A percentile compares a stretch with the other conserved stretches of the same genome.
These are phyloP conservation scores for Glarea lozoyensis DNA, from an alignment of 495 filamentous ascomycete genomes.

Conservation along the genomic window DNA sequence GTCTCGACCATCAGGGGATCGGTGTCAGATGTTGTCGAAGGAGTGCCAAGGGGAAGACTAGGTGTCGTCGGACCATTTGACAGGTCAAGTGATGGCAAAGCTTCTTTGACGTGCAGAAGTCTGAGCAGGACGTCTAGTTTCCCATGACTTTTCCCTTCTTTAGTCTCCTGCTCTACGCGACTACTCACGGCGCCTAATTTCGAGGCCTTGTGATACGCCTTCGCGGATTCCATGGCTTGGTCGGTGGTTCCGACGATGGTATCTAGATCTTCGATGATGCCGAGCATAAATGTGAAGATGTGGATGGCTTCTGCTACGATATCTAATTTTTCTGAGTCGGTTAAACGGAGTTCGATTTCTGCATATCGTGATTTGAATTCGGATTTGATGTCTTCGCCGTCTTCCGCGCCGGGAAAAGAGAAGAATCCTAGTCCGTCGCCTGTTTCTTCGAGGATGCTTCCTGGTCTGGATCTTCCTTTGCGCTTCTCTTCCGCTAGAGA, in stretches of 20 bases:
- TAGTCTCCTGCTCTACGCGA: conserved; percentile 3
- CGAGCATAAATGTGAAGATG: conserved; percentile 32
- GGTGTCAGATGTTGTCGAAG: no score
- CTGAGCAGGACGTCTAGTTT: no score
- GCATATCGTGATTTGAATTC: conserved; percentile 30
- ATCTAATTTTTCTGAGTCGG: conserved; percentile 31
- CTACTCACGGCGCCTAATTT: conserved; percentile 2
- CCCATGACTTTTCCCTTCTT: no score
- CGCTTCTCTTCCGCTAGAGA: neutral
- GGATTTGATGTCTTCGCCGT: conserved; percentile 31
- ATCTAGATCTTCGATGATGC: conserved; percentile 33
- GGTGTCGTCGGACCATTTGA: no score
- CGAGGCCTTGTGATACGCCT: neutral
- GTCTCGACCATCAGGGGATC: no score
- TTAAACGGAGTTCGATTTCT: conserved; percentile 32
- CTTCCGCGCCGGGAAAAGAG: conserved; percentile 22
- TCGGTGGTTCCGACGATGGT: conserved; percentile 4
- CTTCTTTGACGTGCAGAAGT: no score
- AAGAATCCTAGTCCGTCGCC: conserved; percentile 24
- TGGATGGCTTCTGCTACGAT: conserved; percentile 35
- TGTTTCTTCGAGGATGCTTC: neutral
- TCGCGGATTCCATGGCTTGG: neutral
- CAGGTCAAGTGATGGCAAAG: no score
- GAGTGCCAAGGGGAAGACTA: no score
- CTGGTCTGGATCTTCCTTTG: neutral